Percentiles rank a stretch among this genome's conserved stretches.
phyloP scores from a whole-genome alignment of 164 flowering plant genomes.

The Aristolochia californica region DNA sequence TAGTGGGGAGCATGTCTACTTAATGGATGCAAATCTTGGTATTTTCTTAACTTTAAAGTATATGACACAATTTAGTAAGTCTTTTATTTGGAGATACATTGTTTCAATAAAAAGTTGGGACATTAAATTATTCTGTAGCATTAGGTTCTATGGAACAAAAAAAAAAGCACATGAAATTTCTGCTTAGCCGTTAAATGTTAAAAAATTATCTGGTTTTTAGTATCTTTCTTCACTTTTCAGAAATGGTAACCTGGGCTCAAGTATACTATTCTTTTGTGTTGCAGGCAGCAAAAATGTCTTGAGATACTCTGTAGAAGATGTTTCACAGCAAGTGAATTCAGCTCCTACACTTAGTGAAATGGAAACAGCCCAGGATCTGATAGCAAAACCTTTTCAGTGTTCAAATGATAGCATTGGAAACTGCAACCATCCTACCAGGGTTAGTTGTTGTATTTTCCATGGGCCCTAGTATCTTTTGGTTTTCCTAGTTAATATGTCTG shows the following conservation, averaged over 20 bases:
- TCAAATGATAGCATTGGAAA: not conserved
- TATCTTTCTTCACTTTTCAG: no score
- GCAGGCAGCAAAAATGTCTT: conserved; percentile 37
- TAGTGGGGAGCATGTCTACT: conserved; percentile 87
- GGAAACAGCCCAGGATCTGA: conserved; percentile 13
- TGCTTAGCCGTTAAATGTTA: no score
- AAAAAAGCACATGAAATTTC: no score
- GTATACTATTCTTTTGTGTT: not conserved
- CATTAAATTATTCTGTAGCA: not conserved
- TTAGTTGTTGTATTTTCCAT: conserved; percentile 8
- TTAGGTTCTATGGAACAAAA: no score
- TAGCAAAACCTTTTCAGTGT: not conserved
- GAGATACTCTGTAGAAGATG: conserved; percentile 59
- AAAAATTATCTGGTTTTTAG: no score
- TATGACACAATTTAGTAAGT: no score
- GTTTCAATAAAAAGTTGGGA: not conserved
- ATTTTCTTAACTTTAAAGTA: conserved; percentile 4
- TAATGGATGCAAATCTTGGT: conserved; percentile 74
- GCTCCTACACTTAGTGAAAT: conserved; percentile 30
- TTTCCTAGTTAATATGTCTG: not conserved
- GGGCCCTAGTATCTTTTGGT: not conserved
- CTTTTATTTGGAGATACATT: not conserved
- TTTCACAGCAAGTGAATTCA: conserved; percentile 33
- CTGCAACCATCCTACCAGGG: conserved; percentile 20
- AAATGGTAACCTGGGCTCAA: no score